A percentile compares a stretch with the other conserved stretches of the same genome.
Conservation (phyloP, 148 eudicot species). For the Linanthus parryae region DNA sequence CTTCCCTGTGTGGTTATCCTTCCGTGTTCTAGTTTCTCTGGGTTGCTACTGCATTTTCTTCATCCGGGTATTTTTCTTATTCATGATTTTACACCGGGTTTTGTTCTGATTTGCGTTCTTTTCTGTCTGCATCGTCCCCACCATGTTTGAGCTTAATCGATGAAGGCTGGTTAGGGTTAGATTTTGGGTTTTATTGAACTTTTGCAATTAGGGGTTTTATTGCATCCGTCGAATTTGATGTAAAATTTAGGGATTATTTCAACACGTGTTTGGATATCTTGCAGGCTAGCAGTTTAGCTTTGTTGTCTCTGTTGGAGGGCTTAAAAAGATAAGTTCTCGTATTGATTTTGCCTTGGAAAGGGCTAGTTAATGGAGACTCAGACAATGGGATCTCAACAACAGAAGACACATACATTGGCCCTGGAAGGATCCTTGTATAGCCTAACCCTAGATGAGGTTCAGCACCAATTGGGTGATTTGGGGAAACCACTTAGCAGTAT, state of each 20-base stretch:
- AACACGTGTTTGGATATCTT: too few relatives aligned
- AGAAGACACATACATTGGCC: conserved; percentile 38
- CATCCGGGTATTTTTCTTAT: conserved; percentile 1
- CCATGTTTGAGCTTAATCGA: too few relatives aligned
- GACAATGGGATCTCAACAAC: conserved; percentile 78
- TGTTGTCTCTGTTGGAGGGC: background rate
- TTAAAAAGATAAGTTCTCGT: too few relatives aligned
- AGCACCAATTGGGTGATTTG: conserved; percentile 81
- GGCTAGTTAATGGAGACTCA: conserved; percentile 56
- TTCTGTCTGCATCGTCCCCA: too few relatives aligned
- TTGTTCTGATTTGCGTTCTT: background rate
- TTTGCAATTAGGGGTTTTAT: too few relatives aligned
- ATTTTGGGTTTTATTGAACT: too few relatives aligned
- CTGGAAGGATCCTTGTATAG: conserved; percentile 73
- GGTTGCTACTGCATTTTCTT: background rate
- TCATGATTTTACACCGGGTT: conserved; percentile 12
- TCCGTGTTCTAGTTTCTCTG: background rate
- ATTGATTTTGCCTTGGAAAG: too few relatives aligned
- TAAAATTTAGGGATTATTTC: too few relatives aligned
- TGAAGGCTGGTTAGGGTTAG: too few relatives aligned
- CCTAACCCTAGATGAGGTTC: conserved; percentile 94
- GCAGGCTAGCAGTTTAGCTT: too few relatives aligned
- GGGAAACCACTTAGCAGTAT: conserved; percentile 89
- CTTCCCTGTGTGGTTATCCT: too few relatives aligned
- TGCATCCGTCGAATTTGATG: too few relatives aligned